Evolutionary conservation across 495 filamentous ascomycete genomes (phyloP).

Genomic region (Tuber indicum): DNA sequence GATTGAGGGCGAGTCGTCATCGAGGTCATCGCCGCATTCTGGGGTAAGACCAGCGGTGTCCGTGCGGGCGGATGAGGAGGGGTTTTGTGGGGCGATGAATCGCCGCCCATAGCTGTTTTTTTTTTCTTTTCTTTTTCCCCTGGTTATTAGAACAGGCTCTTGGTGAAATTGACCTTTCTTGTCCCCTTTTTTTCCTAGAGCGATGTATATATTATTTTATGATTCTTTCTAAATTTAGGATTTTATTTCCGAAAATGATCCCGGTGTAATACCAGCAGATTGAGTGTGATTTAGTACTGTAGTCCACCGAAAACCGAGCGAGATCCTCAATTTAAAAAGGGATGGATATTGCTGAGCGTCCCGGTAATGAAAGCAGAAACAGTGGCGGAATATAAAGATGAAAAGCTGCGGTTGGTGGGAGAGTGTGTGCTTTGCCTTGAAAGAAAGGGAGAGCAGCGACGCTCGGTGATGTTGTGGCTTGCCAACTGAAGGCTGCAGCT

Average conservation of each 20-base stretch:
- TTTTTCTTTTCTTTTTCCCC: neutral
- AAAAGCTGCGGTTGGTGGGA: neutral
- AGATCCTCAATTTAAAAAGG: neutral
- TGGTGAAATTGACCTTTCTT: neutral
- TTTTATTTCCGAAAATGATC: neutral
- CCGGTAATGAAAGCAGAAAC: neutral
- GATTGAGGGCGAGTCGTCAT: conserved; percentile 2
- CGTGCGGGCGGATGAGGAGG: neutral
- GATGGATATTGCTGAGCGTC: neutral
- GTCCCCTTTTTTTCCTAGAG: neutral
- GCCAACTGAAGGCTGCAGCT: neutral
- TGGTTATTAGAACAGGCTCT: neutral
- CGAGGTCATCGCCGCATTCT: neutral
- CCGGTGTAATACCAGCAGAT: neutral
- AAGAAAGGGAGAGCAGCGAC: neutral
- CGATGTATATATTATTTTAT: neutral
- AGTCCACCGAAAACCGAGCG: neutral
- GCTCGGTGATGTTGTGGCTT: conserved; percentile 6
- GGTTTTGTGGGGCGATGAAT: neutral
- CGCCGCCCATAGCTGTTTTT: neutral
- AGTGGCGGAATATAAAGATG: neutral
- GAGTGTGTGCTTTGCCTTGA: neutral
- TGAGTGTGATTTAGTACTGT: neutral
- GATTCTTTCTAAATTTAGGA: neutral
- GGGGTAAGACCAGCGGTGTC: neutral